A percentile compares a stretch with the other conserved stretches of the same genome.
Evolutionary conservation across 23 red algal species (phyloP).

Genomic region (Gracilaria domingensis): DNA sequence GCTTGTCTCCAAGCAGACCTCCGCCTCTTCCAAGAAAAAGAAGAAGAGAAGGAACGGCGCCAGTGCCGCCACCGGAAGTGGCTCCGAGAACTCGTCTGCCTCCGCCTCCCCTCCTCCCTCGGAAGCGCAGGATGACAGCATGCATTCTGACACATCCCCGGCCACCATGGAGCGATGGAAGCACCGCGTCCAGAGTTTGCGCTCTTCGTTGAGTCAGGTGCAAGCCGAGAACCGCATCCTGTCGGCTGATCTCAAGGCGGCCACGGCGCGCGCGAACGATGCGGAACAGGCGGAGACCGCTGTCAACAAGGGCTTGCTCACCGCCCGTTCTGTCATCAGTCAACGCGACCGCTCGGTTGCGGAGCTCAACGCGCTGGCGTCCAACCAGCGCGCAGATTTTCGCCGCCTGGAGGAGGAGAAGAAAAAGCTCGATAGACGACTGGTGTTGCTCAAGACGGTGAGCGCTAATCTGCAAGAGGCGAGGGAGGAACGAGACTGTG

Average conservation of each 20-base stretch:
- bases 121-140: conserved; percentile 3
- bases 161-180: conserved; percentile 9
- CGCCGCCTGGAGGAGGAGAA: conserved; percentile 32
- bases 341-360: conserved; percentile 54
- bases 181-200: conserved; percentile 21
- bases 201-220: conserved; percentile 16
- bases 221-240: conserved; percentile 10
- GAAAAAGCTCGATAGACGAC: conserved; percentile 37
- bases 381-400: conserved; percentile 25
- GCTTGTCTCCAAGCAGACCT: background rate
- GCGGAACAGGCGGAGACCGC: conserved; percentile 41
- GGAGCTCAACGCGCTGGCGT: conserved; percentile 31
- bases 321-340: conserved; percentile 37
- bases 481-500: conserved; percentile 17
- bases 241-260: conserved; percentile 36
- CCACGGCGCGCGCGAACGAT: conserved; percentile 31
- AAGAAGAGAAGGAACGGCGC: conserved; percentile 37
- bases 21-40: conserved; percentile 15
- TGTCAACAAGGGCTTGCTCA: conserved; percentile 46
- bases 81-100: conserved; percentile 7
- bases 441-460: conserved; percentile 46
- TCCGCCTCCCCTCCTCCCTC: conserved; percentile 17
- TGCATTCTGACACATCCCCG: background rate
- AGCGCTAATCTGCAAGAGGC: conserved; percentile 56
- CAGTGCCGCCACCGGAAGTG: background rate